Conservation (phyloP, 371 early-diverging fungal species). For the Fennellomyces sp. region DNA sequence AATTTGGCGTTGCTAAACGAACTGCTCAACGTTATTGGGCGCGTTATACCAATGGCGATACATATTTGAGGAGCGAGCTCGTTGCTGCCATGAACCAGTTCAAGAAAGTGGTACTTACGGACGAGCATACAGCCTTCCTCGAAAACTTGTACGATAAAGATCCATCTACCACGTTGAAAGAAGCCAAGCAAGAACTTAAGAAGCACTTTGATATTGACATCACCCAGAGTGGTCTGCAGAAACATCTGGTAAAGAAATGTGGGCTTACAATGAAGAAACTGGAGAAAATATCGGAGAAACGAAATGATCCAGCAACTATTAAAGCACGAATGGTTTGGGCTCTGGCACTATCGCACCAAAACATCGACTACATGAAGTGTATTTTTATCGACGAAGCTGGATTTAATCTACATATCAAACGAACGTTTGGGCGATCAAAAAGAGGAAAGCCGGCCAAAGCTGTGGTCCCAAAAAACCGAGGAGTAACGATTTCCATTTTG, state of each 20-base stretch:
- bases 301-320: neutral
- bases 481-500: conserved; percentile 3
- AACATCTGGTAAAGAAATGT: neutral
- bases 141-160: neutral
- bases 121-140: neutral
- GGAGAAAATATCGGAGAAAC: neutral
- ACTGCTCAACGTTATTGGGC: neutral
- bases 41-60: neutral
- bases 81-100: neutral
- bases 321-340: neutral
- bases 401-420: neutral
- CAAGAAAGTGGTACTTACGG: no score
- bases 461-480: neutral
- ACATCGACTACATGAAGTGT: neutral
- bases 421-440: neutral
- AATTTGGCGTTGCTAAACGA: no score
- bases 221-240: neutral
- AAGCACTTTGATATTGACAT: neutral
- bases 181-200: neutral
- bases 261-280: neutral
- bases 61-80: neutral
- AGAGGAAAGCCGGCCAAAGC: conserved; percentile 12
- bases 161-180: neutral
- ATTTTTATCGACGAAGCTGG: neutral
- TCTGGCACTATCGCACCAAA: neutral